Evolutionary conservation across 108 stramenopile genomes (phyloP), one percentile per base, ranked within the genome.

Genomic region (Conticribra guillardii): DNA sequence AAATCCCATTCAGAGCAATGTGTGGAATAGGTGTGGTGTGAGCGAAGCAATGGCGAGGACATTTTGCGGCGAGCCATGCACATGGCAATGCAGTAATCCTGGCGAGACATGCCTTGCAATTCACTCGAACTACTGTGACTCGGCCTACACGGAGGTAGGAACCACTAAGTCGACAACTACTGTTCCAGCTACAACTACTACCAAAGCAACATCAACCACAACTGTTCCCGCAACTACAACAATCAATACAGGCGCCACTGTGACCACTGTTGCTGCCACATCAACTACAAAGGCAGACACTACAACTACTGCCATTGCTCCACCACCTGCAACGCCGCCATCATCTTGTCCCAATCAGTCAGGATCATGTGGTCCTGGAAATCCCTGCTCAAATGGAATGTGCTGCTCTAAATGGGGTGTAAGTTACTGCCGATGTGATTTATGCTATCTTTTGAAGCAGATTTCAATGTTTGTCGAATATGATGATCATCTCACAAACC

Each of bases 111-210:
- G 72, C 46, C 16, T 52, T 3, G 4, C 32, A 9, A 32, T 73
- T 29, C 63, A 56, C 29, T 9, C 16, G 15, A 73, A 73, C 29
- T 73, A 73, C 31, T 73, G 72, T 48, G 72, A 49, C 0, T 68
- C 67, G 3, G 18, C 41, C 17, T 68, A 30, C 41, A 68, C 55
- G n/a, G 37, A 41, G 11, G 11, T 41, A 9, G 50, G 19, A 14
- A 18, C 9, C 16, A 4, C 19, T 19, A 16, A 4, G 18, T 4
- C 50, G 19, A 51, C 19, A 4, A 51, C 50, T 16, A 60, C 60
- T 23, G 44, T 23, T 8, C 18, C 44, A 23, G 33, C 60, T 24
- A 32, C 16, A 51, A 19, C 50, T 51, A 51, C 50, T 5, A 11
- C 11, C 8, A 41, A 41, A 9, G 11, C 37, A 9, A 11, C 8